Base-by-base conservation (phyloP, 805 yeast genomes). In the Lipomyces lipofer region DNA sequence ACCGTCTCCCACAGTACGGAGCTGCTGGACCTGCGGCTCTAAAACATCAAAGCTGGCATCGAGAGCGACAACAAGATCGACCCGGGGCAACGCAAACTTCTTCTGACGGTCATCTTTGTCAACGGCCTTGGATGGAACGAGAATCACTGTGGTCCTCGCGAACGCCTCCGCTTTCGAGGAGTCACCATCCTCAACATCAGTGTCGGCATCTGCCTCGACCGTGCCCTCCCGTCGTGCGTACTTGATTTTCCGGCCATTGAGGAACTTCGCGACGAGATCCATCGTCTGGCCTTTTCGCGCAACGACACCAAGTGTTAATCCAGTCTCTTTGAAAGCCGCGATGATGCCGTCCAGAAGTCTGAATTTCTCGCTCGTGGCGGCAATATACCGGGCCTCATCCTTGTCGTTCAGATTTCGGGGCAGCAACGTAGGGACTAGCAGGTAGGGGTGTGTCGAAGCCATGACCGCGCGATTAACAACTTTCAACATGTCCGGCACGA, bases 361-460 rank as follows among this genome's bases (percentile, higher is more conserved):
- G 70, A 92, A 90, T 68, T 91, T 92, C 22, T 56, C 62, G n/a
- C 60, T 49, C n/a, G 43, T 28, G 25, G 56, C 63, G 3, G 56
- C 60, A 30, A 62, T 55, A 40, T 52, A 62, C 8, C 63, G 58
- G 15, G 64, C 45, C 42, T 62, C 65, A 32, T 58, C 60, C 46
- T 58, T 58, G 38, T 62, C 65, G 28, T 60, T 56, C 57, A 88
- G 73, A 57, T 84, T 83, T 69, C 85, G 88, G 13, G 98, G 98
- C 78, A 88, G 79, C 63, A 85, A 84, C 67, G 91, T 96, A 54
- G 84, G 84, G 50, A 92, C 88, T 48, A 92, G 72, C 47, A 92
- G 70, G 64, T 86, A 91, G 0, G 98, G 98, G 71, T 92, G 99
- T 0, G 92, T 82, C 22, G 95, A 83, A 1, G 91, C 94, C 24